phyloP scores from a whole-genome alignment of 176 grass and related monocot species.

The Poa annua region DNA sequence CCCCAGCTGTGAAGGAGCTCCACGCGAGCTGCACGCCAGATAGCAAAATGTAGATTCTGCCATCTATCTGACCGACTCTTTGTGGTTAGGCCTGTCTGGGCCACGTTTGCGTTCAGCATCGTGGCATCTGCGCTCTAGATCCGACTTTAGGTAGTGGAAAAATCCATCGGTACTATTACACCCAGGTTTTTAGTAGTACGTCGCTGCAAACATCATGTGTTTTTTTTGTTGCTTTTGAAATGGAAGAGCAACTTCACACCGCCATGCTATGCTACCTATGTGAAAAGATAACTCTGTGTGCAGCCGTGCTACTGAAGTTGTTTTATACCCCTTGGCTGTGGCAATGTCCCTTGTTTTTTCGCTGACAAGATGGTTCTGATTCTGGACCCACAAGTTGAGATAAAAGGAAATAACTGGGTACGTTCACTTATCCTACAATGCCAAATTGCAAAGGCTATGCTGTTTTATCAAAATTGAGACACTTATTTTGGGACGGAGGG shows the following conservation, averaged over 20 bases:
- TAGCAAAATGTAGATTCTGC: constrained; percentile 33
- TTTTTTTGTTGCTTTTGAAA: background rate
- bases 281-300: background rate
- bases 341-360: background rate
- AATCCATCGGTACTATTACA: background rate
- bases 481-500: too few relatives aligned
- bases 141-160: background rate
- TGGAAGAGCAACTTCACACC: background rate
- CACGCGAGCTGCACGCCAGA: background rate
- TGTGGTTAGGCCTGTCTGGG: background rate
- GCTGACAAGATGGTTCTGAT: background rate
- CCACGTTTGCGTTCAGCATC: background rate
- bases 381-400: background rate
- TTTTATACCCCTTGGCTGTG: background rate
- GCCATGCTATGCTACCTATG: background rate
- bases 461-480: too few relatives aligned
- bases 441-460: too few relatives aligned
- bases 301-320: background rate
- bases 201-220: background rate
- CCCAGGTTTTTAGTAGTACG: background rate
- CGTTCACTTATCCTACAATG: too few relatives aligned
- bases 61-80: background rate
- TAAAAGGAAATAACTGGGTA: too few relatives aligned
- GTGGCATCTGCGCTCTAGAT: background rate
- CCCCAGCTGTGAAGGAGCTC: constrained; percentile 22